These are phyloP conservation scores for Rubroboletus pulcherrimus DNA, from an alignment of 768 basidiomycete genomes.

Conservation along the genomic window DNA sequence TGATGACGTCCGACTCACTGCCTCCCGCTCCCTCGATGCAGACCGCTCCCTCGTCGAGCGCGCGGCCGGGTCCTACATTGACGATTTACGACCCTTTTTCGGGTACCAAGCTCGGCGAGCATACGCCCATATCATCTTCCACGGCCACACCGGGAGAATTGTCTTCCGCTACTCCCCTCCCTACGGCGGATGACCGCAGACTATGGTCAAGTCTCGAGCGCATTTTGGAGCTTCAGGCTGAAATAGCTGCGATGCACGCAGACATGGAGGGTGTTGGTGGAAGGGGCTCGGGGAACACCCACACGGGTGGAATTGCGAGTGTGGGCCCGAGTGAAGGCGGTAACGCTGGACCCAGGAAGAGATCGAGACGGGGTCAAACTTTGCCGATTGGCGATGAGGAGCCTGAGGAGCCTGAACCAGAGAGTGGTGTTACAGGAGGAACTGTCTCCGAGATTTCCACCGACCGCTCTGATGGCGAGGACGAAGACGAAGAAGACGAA, in stretches of 20 bases:
- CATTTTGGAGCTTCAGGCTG: slow-evolving; percentile 68
- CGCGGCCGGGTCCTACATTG: slow-evolving; percentile 4
- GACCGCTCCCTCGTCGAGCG: neutral
- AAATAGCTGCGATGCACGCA: slow-evolving; percentile 68
- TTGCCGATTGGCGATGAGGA: slow-evolving; percentile 30
- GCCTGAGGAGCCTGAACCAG: slow-evolving; percentile 16
- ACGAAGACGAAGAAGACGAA: slow-evolving; percentile 33
- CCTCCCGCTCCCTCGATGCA: slow-evolving; percentile 7
- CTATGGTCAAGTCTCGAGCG: slow-evolving; percentile 66
- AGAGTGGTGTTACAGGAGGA: slow-evolving; percentile 5
- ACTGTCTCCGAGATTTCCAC: slow-evolving; percentile 23
- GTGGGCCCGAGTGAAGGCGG: slow-evolving; percentile 12
- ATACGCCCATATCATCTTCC: slow-evolving; percentile 8
- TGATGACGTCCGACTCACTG: slow-evolving; percentile 15
- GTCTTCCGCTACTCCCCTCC: slow-evolving; percentile 3
- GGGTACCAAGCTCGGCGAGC: slow-evolving; percentile 25
- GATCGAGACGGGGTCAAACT: slow-evolving; percentile 34
- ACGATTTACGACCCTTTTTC: slow-evolving; percentile 34
- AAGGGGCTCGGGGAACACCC: slow-evolving; percentile 1
- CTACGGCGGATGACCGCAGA: slow-evolving; percentile 39
- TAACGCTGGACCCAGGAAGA: slow-evolving; percentile 16
- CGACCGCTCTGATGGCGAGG: slow-evolving; percentile 34
- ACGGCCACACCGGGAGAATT: slow-evolving; percentile 5
- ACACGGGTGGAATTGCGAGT: slow-evolving; percentile 1
- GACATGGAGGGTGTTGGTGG: slow-evolving; percentile 63